These are phyloP conservation scores for Penicillium silybi DNA, from an alignment of 495 filamentous ascomycete species.

Conservation along the genomic window DNA sequence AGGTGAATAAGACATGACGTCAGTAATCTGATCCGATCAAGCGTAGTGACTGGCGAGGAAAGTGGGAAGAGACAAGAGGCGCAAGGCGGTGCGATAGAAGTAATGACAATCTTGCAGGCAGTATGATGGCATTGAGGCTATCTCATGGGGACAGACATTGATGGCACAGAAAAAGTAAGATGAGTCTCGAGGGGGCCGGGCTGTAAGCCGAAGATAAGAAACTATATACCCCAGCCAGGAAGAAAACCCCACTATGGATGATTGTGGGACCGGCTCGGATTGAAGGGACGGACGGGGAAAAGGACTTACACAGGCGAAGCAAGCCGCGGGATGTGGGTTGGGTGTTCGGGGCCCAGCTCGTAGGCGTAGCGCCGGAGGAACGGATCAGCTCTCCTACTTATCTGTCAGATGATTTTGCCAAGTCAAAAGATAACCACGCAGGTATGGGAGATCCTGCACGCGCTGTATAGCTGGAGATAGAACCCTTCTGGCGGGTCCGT, in stretches of 20 bases:
- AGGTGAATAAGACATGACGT: constrained; percentile 48
- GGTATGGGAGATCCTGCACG: background rate
- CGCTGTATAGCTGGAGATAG: background rate
- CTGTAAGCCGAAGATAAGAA: background rate
- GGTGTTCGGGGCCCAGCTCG: constrained; percentile 11
- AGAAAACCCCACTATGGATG: constrained; percentile 1
- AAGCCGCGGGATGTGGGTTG: constrained; percentile 15
- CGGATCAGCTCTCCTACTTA: constrained; percentile 29
- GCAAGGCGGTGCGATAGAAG: constrained; percentile 83
- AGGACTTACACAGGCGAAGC: constrained; percentile 18
- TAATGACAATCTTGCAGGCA: constrained; percentile 87
- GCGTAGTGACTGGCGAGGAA: constrained; percentile 69
- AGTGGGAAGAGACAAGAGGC: constrained; percentile 75
- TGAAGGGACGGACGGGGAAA: constrained; percentile 19
- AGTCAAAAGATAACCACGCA: background rate
- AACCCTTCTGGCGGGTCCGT: background rate
- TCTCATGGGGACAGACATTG: constrained; percentile 15
- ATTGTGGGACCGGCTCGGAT: constrained; percentile 15
- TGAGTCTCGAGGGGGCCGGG: background rate
- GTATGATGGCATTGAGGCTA: constrained; percentile 68
- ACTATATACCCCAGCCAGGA: constrained; percentile 5
- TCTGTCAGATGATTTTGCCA: constrained; percentile 20
- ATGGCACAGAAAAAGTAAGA: background rate
- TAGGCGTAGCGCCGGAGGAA: constrained; percentile 34
- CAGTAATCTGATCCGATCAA: constrained; percentile 44